phyloP scores from a whole-genome alignment of 1,139 yeast genomes.

The Zygosaccharomyces sapae region DNA sequence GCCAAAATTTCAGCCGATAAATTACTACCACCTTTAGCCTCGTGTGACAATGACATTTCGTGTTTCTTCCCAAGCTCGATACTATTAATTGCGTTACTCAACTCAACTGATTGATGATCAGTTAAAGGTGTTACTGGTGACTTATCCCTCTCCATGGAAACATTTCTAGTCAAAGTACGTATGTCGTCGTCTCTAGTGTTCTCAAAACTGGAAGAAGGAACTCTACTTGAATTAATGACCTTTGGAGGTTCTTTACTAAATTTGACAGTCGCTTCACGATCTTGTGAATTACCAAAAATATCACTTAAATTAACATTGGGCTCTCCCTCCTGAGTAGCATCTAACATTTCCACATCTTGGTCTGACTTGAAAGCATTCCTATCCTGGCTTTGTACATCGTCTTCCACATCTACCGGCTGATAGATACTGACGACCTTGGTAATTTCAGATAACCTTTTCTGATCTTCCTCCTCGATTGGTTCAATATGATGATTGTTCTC shows the following conservation, averaged over 20 bases:
- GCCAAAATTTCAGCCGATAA: conserved; percentile 14
- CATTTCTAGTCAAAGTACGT: conserved; percentile 7
- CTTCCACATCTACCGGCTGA: conserved; percentile 18
- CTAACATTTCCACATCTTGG: conserved; percentile 35
- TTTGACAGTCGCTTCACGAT: conserved; percentile 23
- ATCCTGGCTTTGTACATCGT: not conserved
- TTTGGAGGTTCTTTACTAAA: conserved; percentile 27
- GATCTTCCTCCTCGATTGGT: conserved; percentile 2
- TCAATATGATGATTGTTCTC: conserved; percentile 6
- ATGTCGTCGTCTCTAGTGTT: conserved; percentile 4
- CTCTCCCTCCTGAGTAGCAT: conserved; percentile 26
- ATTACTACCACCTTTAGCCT: conserved; percentile 1
- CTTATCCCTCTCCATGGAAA: conserved; percentile 14
- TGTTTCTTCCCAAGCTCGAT: conserved; percentile 12
- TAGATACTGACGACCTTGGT: conserved; percentile 41
- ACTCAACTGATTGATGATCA: conserved; percentile 17
- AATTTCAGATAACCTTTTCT: conserved; percentile 35
- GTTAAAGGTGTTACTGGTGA: conserved; percentile 17
- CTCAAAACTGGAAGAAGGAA: conserved; percentile 11
- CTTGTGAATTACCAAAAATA: conserved; percentile 19
- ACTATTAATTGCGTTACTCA: conserved; percentile 16
- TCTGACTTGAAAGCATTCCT: conserved; percentile 10
- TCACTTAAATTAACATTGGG: conserved; percentile 24
- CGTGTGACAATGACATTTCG: not conserved
- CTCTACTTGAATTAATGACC: conserved; percentile 16